phyloP scores from a whole-genome alignment of 164 flowering plant genomes.

The Akebia trifoliata region DNA sequence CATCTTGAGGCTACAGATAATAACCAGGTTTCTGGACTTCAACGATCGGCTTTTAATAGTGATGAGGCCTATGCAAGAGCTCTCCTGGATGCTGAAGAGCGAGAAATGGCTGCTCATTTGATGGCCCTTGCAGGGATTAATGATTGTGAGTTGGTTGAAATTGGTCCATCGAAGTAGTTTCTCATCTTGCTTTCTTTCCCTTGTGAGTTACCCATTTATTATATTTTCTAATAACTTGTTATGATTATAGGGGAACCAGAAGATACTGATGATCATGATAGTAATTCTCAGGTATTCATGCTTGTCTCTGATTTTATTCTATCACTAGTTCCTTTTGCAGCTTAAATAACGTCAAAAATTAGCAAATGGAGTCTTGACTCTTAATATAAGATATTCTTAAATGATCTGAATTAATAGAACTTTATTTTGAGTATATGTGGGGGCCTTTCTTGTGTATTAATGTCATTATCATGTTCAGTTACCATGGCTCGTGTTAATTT shows the following conservation, averaged over 20 bases:
- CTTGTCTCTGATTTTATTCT: neutral
- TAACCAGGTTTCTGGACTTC: constrained; percentile 31
- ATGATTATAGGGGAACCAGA: constrained; percentile 17
- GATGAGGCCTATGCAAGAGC: constrained; percentile 93
- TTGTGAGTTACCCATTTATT: neutral
- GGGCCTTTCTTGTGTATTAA: no score
- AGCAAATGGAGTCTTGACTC: no score
- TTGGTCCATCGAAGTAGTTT: neutral
- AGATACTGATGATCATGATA: constrained; percentile 23
- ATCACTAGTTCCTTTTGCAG: no score
- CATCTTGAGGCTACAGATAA: constrained; percentile 24
- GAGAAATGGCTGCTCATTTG: constrained; percentile 25
- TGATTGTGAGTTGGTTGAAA: constrained; percentile 23
- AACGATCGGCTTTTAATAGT: constrained; percentile 49
- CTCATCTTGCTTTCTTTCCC: neutral
- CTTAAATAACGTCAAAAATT: no score
- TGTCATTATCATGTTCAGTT: no score
- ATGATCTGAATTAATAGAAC: no score
- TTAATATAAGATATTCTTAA: no score
- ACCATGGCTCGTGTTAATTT: no score
- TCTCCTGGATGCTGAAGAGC: constrained; percentile 35
- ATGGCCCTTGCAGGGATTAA: constrained; percentile 30
- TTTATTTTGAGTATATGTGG: no score
- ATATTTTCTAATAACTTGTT: neutral
- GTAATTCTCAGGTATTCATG: constrained; percentile 26